These are phyloP conservation scores for Ogataea thermomethanolica DNA, from an alignment of 805 yeast genomes.

Conservation along the genomic window DNA sequence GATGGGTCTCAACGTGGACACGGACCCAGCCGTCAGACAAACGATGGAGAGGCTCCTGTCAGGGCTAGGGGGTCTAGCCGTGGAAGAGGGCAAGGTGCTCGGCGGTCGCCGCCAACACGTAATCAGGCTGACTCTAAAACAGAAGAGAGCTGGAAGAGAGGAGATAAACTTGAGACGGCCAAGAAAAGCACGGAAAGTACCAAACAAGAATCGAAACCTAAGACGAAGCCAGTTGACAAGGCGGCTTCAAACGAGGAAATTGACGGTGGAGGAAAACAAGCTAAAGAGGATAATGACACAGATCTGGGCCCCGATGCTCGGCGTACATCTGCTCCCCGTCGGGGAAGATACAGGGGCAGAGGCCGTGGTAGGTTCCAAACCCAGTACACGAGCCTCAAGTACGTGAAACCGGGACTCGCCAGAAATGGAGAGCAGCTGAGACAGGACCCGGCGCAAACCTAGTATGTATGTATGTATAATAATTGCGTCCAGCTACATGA, in stretches of 20 bases:
- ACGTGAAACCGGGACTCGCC: conserved; percentile 27
- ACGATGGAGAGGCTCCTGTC: conserved; percentile 6
- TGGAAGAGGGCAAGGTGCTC: not conserved
- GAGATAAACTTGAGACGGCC: conserved; percentile 4
- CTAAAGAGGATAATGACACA: not conserved
- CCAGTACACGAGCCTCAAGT: conserved; percentile 19
- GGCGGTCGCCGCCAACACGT: not conserved
- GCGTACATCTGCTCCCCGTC: not conserved
- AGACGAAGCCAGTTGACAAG: not conserved
- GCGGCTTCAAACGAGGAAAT: not conserved
- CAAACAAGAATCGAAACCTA: not conserved
- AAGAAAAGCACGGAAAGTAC: conserved; percentile 3
- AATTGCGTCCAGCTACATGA: no score
- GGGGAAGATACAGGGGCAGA: conserved; percentile 4
- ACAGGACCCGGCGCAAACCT: conserved; percentile 1
- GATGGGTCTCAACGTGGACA: not conserved
- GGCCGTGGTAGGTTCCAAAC: conserved; percentile 16
- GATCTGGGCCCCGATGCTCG: conserved; percentile 1
- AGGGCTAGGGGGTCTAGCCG: conserved; percentile 4
- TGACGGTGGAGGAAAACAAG: not conserved
- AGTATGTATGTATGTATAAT: not conserved
- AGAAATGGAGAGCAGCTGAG: conserved; percentile 19
- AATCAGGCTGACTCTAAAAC: not conserved
- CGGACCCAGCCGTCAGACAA: conserved; percentile 2
- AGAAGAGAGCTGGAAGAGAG: conserved; percentile 11